These are phyloP conservation scores for Waltiozyma sp. DNA, from an alignment of 1,139 yeast species.

Conservation along the genomic window DNA sequence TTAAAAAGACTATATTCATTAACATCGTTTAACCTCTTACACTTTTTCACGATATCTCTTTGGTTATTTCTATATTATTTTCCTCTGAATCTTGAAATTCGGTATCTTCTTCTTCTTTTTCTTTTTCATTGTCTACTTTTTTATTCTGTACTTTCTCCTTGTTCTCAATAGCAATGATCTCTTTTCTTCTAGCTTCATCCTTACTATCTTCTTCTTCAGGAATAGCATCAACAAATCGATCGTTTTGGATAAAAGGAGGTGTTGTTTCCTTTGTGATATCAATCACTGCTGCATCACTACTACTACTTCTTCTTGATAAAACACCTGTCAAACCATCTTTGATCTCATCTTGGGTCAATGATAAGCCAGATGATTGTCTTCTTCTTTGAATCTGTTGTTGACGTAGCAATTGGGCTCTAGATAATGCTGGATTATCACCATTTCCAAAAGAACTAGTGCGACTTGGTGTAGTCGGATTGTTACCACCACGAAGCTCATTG, in stretches of 20 bases:
- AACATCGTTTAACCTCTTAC: too few relatives aligned
- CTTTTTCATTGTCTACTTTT: too few relatives aligned
- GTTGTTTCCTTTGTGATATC: not conserved
- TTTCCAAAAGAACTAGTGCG: conserved; percentile 3
- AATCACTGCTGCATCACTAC: not conserved
- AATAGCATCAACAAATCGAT: not conserved
- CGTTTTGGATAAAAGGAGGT: not conserved
- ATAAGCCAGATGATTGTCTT: conserved; percentile 7
- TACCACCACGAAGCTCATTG: conserved; percentile 39
- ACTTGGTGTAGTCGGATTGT: conserved; percentile 7
- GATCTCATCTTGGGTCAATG: not conserved
- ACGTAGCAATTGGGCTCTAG: conserved; percentile 19
- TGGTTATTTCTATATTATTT: too few relatives aligned
- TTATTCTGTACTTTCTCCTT: too few relatives aligned
- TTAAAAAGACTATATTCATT: too few relatives aligned
- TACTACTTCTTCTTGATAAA: not conserved
- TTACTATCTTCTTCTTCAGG: not conserved
- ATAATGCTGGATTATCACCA: conserved; percentile 15
- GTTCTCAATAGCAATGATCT: too few relatives aligned
- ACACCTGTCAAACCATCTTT: not conserved
- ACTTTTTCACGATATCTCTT: too few relatives aligned
- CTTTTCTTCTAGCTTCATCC: too few relatives aligned
- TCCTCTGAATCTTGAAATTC: too few relatives aligned
- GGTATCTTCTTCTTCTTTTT: too few relatives aligned
- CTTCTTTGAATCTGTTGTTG: conserved; percentile 19